phyloP scores from a whole-genome alignment of 176 grass and related monocot genomes.

The Triticum urartu region DNA sequence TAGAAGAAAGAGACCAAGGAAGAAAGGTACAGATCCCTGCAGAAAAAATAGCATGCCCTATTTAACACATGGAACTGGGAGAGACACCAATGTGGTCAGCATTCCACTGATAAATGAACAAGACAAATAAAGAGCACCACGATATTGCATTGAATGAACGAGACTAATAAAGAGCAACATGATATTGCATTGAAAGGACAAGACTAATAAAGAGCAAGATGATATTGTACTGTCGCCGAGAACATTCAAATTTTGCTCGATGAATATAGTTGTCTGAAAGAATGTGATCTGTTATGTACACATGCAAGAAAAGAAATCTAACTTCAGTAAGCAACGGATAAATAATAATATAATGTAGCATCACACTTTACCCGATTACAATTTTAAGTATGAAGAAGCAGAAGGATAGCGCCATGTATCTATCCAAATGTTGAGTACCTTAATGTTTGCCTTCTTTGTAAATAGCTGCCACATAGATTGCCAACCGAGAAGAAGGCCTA shows the following conservation, averaged over 20 bases:
- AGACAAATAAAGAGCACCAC: slow-evolving; percentile 6
- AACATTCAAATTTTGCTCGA: background rate
- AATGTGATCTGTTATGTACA: slow-evolving; percentile 2
- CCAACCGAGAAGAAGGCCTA: slow-evolving; percentile 68
- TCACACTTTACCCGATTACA: background rate
- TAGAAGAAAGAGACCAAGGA: slow-evolving; percentile 89
- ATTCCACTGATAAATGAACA: background rate
- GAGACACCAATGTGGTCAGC: slow-evolving; percentile 13
- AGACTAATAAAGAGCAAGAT: background rate
- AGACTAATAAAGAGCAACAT: background rate
- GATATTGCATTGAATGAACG: background rate
- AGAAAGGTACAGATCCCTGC: slow-evolving; percentile 88
- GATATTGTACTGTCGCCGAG: background rate
- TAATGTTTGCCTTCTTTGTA: slow-evolving; percentile 78
- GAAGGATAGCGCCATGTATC: background rate
- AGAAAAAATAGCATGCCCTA: slow-evolving; percentile 12
- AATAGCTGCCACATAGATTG: slow-evolving; percentile 81
- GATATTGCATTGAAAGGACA: background rate
- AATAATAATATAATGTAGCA: slow-evolving; percentile 19
- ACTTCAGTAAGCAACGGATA: background rate
- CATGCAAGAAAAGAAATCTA: slow-evolving; percentile 8
- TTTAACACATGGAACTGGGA: background rate
- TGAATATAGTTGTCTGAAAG: background rate
- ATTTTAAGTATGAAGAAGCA: background rate
- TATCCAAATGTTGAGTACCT: slow-evolving; percentile 44